Evolutionary conservation across 768 basidiomycete genomes (phyloP), one percentile per base, ranked within the genome.

Genomic region (Lentinula edodes): DNA sequence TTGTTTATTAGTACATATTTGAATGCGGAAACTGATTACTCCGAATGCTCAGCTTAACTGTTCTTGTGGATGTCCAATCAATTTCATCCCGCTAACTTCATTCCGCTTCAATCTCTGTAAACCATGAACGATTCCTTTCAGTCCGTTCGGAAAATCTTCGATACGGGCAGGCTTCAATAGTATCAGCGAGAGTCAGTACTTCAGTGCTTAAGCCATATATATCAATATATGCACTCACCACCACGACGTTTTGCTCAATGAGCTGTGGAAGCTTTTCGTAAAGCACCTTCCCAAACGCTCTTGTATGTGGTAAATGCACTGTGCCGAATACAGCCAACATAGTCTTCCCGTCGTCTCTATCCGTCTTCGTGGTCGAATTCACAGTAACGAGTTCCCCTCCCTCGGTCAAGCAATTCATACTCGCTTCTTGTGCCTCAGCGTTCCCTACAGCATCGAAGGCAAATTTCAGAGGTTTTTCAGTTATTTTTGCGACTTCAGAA

Each of bases 51-150:
- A 43, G n/a, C 16, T 43, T 7, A n/a, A 43, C 16, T 15, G 48
- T 7, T 63, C 64, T 42, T 65, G 64, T 15, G 67, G 67, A 18
- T 51, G 52, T 1, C 58, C 67, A 12, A 72, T 58, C 5, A 72
- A 51, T 59, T 72, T 72, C 9, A 66, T 58, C 5, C 69, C 70
- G 46, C 70, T 71, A 48, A 70, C 67, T 42, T 68, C 60, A 28
- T 69, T 62, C 2, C 23, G 59, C 34, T 42, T 15, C 18, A 70
- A 16, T 41, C 63, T 61, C 35, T 68, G 32, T 15, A 71, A 51
- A 1, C 65, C 71, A 10, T 51, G 62, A 2, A 56, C 52, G 39
- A 72, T 69, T 23, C 71, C 71, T 34, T 60, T 53, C 23, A 72
- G 60, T 9, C 71, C 71, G 16, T 60, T 62, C 0, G 65, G 61